Base-by-base conservation (phyloP, 2,329 filamentous ascomycete species). In the Colletotrichum orchidophilum region DNA sequence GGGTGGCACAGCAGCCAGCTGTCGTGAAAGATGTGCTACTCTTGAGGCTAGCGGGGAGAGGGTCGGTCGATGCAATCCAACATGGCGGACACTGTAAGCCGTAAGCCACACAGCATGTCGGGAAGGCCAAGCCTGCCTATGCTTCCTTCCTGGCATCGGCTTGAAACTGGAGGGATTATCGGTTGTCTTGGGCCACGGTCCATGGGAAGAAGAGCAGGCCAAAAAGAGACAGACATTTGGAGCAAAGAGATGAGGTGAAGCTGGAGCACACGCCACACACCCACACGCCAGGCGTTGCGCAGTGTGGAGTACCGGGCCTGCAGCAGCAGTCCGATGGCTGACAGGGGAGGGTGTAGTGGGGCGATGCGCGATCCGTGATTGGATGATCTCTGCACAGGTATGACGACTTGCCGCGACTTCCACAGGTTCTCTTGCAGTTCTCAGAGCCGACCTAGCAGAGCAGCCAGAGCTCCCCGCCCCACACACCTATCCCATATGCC, bases 341-440 rank as follows among this genome's bases (percentile, higher is more conserved):
- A 21, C 65, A 71, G 58, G 68, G 64, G 64, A 33, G 27, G 21
- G 39, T 11, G 24, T 33, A 54, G 58, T 35, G 64, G 12, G 13
- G 49, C 8, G 59, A 63, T 69, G 12, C 8, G 49, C 8, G 59
- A 63, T 69, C 59, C 69, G 65, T 60, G 59, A 63, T 71, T 71
- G 69, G 69, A 27, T 63, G 58, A 71, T 71, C 69, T 64, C 31
- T 71, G 69, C 46, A 49, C 42, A 49, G 21, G 64, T 71, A 71
- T 71, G 69, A 71, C 69, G 69, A 68, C 52, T 67, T 63, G 35
- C 12, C 27, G 42, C 6, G 58, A 71, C 64, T 31, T 70, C 27
- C 21, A 12, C 15, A 8, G 5, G n/a, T n/a, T 52, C 49, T 18
- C 39, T n/a, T 46, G n/a, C 39, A 46, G 7, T 46, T 46, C 39